These are phyloP conservation scores for Aschersonia sp. DNA, from an alignment of 2,329 filamentous ascomycete genomes.

Conservation along the genomic window DNA sequence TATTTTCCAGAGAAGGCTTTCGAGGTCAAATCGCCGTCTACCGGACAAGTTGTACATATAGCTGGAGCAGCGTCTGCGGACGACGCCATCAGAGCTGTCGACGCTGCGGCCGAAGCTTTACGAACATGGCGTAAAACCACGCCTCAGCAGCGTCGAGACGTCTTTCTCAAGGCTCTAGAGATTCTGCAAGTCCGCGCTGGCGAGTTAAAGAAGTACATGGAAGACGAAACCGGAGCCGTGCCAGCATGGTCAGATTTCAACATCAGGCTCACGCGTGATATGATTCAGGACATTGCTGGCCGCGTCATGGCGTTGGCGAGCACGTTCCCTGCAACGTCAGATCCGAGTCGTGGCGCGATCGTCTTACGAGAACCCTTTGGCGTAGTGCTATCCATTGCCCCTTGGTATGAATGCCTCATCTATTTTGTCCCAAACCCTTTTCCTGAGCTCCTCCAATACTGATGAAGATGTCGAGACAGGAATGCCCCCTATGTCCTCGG, in stretches of 20 bases:
- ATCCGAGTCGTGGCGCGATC: constrained; percentile 33
- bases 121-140: constrained; percentile 52
- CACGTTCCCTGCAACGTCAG: constrained; percentile 17
- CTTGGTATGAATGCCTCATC: constrained; percentile 43
- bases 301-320: constrained; percentile 24
- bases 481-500: constrained; percentile 44
- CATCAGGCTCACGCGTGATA: constrained; percentile 17
- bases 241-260: constrained; percentile 26
- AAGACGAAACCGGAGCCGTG: constrained; percentile 28
- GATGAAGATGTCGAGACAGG: constrained; percentile 18
- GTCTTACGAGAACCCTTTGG: constrained; percentile 65
- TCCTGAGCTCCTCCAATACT: neutral
- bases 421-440: neutral
- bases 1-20: constrained; percentile 32
- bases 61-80: constrained; percentile 41
- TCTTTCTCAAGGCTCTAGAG: constrained; percentile 56
- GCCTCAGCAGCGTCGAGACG: constrained; percentile 46
- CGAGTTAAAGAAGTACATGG: constrained; percentile 47
- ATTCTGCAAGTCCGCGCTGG: constrained; percentile 43
- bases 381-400: constrained; percentile 64
- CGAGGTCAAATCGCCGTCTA: constrained; percentile 40
- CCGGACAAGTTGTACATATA: constrained; percentile 35
- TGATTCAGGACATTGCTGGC: constrained; percentile 28
- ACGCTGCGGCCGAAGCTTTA: constrained; percentile 50
- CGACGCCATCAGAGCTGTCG: constrained; percentile 37